phyloP scores from a whole-genome alignment of 1,284 basidiomycete species.

The Irpex sp. region DNA sequence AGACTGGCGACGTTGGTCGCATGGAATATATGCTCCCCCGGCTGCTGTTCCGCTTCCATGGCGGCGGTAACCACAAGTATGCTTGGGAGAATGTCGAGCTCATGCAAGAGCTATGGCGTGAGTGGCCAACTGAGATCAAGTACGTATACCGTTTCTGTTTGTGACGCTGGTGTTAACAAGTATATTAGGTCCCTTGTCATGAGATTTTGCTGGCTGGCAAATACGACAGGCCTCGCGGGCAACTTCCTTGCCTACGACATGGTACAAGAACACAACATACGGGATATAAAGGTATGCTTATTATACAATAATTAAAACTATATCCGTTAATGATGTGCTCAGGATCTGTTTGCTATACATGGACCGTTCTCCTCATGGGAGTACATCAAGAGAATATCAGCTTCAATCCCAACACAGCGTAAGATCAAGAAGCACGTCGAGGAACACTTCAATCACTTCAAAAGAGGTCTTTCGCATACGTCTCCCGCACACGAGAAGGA shows the following conservation, averaged over 20 bases:
- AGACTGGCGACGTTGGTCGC: conserved; percentile 29
- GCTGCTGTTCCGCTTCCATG: conserved; percentile 24
- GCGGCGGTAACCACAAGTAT: conserved; percentile 29
- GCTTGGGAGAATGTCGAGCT: conserved; percentile 28
- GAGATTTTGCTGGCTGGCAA: conserved; percentile 31
- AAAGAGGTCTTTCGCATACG: conserved; percentile 9
- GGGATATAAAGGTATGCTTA: conserved; percentile 9
- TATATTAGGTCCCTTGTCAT: conserved; percentile 16
- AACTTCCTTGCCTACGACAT: conserved; percentile 14
- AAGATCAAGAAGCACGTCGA: conserved; percentile 11
- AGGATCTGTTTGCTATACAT: conserved; percentile 1
- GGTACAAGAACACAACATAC: conserved; percentile 15
- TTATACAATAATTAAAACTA: neutral
- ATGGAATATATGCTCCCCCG: conserved; percentile 29
- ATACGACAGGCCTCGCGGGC: conserved; percentile 22
- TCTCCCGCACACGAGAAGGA: conserved; percentile 6
- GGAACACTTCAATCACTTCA: conserved; percentile 4
- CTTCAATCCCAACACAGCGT: conserved; percentile 8
- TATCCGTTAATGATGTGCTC: neutral
- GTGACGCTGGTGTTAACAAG: neutral
- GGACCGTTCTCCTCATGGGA: conserved; percentile 10
- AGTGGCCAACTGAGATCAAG: conserved; percentile 27
- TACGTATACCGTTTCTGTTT: conserved; percentile 11
- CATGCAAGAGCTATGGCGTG: conserved; percentile 27
- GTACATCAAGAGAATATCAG: conserved; percentile 3